phyloP scores from a whole-genome alignment of 208 protist genomes.

The Leishmania amazonensis region DNA sequence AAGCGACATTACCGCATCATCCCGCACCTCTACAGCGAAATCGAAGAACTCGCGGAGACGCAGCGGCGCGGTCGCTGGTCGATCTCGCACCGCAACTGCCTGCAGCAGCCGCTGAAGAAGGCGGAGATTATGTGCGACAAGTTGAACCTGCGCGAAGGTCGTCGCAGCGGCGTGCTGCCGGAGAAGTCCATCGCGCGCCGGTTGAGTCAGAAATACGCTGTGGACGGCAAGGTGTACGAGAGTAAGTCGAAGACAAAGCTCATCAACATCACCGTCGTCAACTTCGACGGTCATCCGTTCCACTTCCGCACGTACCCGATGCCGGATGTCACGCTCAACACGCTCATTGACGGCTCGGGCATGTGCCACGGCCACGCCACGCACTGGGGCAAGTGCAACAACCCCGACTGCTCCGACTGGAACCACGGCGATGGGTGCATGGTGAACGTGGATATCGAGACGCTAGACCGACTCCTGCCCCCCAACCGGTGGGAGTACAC shows the following conservation, averaged over 20 bases:
- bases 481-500: conserved; percentile 92
- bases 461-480: conserved; percentile 76
- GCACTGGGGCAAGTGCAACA: conserved; percentile 90
- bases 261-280: conserved; percentile 89
- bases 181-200: conserved; percentile 87
- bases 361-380: conserved; percentile 87
- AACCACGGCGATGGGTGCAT: conserved; percentile 91
- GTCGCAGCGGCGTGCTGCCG: conserved; percentile 72
- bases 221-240: conserved; percentile 79
- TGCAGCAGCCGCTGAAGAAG: conserved; percentile 86
- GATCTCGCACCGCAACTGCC: conserved; percentile 81
- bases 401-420: conserved; percentile 88
- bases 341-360: conserved; percentile 87
- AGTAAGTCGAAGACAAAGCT: conserved; percentile 74
- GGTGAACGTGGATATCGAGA: conserved; percentile 92
- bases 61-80: conserved; percentile 81
- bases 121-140: conserved; percentile 89
- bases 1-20: conserved; percentile 77
- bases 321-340: conserved; percentile 91
- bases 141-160: conserved; percentile 85
- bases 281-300: conserved; percentile 90
- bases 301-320: conserved; percentile 89
- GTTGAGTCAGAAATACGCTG: conserved; percentile 83
- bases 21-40: conserved; percentile 83
- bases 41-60: conserved; percentile 88